Evolutionary conservation across 139 green algal species (phyloP), one percentile per base, ranked within the genome.

Genomic region (Chlorella sp.): DNA sequence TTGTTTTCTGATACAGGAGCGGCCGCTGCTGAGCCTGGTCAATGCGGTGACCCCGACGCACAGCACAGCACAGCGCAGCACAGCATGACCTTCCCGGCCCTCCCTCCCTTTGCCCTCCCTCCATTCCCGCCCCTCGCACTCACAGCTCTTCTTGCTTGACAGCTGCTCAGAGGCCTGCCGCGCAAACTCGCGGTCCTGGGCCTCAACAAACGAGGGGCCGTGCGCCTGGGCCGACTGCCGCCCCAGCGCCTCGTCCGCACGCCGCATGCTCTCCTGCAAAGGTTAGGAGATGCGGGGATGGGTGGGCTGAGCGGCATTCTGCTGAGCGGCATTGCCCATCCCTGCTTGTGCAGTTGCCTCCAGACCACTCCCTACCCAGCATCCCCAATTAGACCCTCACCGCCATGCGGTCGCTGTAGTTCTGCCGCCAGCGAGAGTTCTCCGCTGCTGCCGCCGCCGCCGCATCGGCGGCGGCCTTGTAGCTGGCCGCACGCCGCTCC

Each of bases 121-220:
- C 64, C 65, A 41, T 4, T 4, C 36, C 26, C 69, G 6, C 34
- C 69, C 9, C 1, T 23, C 4, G 4, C 76, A 73, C 76, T 82
- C 76, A 82, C 76, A 82, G 76, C 76, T 82, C 32, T 57, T 51
- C 56, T 81, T 81, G 74, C 74, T 69, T 34, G 47, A 36, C 23
- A 68, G 18, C 39, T 78, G 20, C 2, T 25, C 55, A 4, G 1
- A 11, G 32, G 76, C 76, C 76, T 82, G 60, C 36, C 56, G 25
- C 36, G 76, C 60, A 62, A 82, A 62, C 36, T 25, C 36, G 3
- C 28, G 57, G 26, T 82, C 76, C 60, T 82, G 56, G 11, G n/a
- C 20, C 38, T 82, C 76, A 41, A 82, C 4, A 36, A 82, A 82
- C 32, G 60, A 73, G 25, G 76, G 76, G 11, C 76, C 76, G 32